A percentile compares a stretch with the other conserved stretches of the same genome.
phyloP scores from a whole-genome alignment of 163 green algal species.

The Coccomyxa subellipsoidea region DNA sequence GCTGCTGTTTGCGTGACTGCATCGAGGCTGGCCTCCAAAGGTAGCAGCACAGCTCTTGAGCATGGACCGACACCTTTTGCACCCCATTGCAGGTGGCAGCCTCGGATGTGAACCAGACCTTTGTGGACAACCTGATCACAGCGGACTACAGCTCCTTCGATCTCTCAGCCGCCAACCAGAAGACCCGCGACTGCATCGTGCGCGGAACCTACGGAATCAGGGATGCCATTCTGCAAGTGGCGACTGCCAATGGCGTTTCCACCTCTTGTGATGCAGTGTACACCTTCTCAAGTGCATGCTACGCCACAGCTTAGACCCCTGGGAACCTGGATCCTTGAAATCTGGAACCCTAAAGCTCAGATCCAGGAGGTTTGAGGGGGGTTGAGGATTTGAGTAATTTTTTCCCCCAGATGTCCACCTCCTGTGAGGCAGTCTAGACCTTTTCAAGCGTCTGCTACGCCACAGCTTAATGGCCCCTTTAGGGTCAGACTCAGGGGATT shows the following conservation, averaged over 20 bases:
- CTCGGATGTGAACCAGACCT: background rate
- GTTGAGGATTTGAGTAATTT: too few species aligned
- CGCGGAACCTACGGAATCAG: background rate
- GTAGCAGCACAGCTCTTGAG: too few species aligned
- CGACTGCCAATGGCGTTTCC: background rate
- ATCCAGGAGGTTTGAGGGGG: too few species aligned
- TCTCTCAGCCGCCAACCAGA: background rate
- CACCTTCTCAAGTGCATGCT: background rate
- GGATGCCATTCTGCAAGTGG: background rate
- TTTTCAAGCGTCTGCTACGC: background rate
- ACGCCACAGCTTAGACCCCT: background rate
- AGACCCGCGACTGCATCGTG: slow-evolving; percentile 2
- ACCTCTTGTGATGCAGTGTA: background rate
- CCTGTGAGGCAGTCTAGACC: background rate
- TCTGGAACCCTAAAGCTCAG: too few species aligned
- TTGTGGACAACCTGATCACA: background rate
- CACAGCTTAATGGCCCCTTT: too few species aligned
- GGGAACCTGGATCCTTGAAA: too few species aligned
- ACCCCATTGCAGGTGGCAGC: background rate
- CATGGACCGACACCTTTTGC: too few species aligned
- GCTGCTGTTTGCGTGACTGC: too few species aligned
- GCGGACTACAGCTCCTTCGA: background rate
- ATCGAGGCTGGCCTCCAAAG: too few species aligned
- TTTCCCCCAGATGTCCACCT: too few species aligned
- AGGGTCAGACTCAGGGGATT: too few species aligned